These are phyloP conservation scores for Fusarium hainanense DNA, from an alignment of 2,329 filamentous ascomycete genomes.

Conservation along the genomic window DNA sequence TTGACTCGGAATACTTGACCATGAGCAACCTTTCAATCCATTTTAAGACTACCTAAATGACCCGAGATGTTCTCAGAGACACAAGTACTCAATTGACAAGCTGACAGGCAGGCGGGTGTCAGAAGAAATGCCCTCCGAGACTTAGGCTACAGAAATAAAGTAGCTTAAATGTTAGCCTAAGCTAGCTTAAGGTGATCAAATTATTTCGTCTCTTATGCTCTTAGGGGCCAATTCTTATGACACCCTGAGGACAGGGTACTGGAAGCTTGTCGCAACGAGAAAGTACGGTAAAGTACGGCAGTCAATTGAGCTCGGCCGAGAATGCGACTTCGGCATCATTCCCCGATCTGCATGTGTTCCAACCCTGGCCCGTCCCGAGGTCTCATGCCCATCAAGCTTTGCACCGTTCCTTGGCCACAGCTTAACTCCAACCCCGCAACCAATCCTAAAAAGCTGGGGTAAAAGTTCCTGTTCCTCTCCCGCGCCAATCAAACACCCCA, in stretches of 20 bases:
- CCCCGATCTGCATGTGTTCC: not conserved
- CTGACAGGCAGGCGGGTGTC: no score
- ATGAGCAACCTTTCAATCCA: no score
- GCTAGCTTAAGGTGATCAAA: no score
- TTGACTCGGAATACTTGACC: no score
- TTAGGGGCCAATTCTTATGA: no score
- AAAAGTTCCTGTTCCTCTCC: not conserved
- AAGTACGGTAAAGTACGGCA: not conserved
- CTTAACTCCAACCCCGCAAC: not conserved
- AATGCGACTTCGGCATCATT: not conserved
- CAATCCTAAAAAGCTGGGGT: conserved; percentile 32
- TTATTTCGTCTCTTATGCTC: no score
- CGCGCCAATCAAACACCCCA: conserved; percentile 29
- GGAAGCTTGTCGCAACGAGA: not conserved
- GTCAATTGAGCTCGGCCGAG: not conserved
- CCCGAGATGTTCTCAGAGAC: no score
- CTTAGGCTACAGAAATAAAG: no score
- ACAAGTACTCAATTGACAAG: no score
- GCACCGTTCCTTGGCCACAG: not conserved
- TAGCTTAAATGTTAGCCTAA: no score
- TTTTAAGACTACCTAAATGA: no score
- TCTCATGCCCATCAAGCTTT: conserved; percentile 32
- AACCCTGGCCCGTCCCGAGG: conserved; percentile 3
- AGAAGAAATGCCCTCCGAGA: no score
- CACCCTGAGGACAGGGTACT: not conserved